These are phyloP conservation scores for Syncephalastrum sp. DNA, from an alignment of 371 early-diverging fungal species.

Conservation along the genomic window DNA sequence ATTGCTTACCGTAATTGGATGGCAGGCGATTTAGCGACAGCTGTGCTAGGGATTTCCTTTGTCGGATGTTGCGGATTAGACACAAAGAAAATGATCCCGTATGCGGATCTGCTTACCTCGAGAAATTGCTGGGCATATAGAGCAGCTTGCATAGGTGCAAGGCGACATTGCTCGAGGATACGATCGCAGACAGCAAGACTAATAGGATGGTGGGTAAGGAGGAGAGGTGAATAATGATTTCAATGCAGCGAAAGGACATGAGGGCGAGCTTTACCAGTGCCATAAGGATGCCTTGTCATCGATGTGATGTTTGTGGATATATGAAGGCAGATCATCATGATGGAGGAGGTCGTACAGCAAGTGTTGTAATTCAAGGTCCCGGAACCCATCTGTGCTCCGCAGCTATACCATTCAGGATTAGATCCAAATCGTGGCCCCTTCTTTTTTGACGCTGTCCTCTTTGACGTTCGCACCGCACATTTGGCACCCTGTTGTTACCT, in stretches of 20 bases:
- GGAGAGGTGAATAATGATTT: background rate
- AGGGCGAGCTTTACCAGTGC: constrained; percentile 2
- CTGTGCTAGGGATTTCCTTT: too few relatives aligned
- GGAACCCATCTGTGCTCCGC: constrained; percentile 13
- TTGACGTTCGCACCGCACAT: background rate
- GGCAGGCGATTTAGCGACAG: constrained; percentile 8
- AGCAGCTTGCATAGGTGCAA: constrained; percentile 6
- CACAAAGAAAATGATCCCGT: too few relatives aligned
- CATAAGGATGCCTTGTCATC: background rate
- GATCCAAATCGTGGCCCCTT: background rate
- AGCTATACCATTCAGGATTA: constrained; percentile 11
- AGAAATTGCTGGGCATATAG: constrained; percentile 11
- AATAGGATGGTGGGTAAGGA: background rate
- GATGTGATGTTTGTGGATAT: constrained; percentile 4
- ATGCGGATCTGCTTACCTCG: constrained; percentile 1
- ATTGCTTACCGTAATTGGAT: constrained; percentile 12
- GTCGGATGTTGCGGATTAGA: too few relatives aligned
- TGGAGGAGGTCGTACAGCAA: constrained; percentile 13
- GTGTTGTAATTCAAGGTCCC: constrained; percentile 16
- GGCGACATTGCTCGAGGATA: constrained; percentile 11
- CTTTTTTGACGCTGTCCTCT: constrained; percentile 1
- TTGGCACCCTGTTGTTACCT: constrained; percentile 10
- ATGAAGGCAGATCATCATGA: constrained; percentile 12
- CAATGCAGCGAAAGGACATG: background rate
- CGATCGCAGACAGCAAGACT: constrained; percentile 11